A percentile compares a stretch with the other conserved stretches of the same genome.
These are phyloP conservation scores for Penicillium sp. DNA, from an alignment of 2,329 filamentous ascomycete species.

Conservation along the genomic window DNA sequence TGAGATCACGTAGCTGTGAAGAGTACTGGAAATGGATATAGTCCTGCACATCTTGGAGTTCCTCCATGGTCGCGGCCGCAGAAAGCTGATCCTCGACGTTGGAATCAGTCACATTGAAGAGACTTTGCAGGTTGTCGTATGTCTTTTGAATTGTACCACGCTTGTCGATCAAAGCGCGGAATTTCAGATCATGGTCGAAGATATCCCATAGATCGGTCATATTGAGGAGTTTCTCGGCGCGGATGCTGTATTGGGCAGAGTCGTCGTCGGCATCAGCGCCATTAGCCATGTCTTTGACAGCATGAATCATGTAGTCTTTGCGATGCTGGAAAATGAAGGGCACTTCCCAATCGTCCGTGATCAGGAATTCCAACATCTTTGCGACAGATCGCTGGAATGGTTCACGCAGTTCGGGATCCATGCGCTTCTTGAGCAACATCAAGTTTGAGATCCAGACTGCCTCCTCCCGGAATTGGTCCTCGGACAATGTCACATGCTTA, in stretches of 20 bases:
- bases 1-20: slow-evolving; percentile 75
- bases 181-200: slow-evolving; percentile 91
- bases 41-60: slow-evolving; percentile 93
- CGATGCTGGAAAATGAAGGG: slow-evolving; percentile 98
- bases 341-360: slow-evolving; percentile 90
- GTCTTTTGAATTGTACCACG: slow-evolving; percentile 78
- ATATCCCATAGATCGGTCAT: slow-evolving; percentile 96
- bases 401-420: slow-evolving; percentile 67
- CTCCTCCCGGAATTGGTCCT: slow-evolving; percentile 87
- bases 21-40: slow-evolving; percentile 95
- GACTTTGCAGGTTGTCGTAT: slow-evolving; percentile 67
- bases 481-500: slow-evolving; percentile 72
- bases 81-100: slow-evolving; percentile 81
- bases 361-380: slow-evolving; percentile 93
- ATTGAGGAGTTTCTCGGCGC: slow-evolving; percentile 81
- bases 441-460: slow-evolving; percentile 86
- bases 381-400: slow-evolving; percentile 85
- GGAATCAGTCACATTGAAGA: slow-evolving; percentile 66
- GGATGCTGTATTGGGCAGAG: slow-evolving; percentile 65
- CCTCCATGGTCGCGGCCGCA: slow-evolving; percentile 81
- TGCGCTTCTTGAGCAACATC: slow-evolving; percentile 81
- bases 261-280: slow-evolving; percentile 66
- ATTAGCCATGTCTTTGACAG: slow-evolving; percentile 65
- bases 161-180: slow-evolving; percentile 88
- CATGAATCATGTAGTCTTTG: slow-evolving; percentile 95